phyloP scores from a whole-genome alignment of 139 green algal genomes.

The Micromonas pusilla region DNA sequence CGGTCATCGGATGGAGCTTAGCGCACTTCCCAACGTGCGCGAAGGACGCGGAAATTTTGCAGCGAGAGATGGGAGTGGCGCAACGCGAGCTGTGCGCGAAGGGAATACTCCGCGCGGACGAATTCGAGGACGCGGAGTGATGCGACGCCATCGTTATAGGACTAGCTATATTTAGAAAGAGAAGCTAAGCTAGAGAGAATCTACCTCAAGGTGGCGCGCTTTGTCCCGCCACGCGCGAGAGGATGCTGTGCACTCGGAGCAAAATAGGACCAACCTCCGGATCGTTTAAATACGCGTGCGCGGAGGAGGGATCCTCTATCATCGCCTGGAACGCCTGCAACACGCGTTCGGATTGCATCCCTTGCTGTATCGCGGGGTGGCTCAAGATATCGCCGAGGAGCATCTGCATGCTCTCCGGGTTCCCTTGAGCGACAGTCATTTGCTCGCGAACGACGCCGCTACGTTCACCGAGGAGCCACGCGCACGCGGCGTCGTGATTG shows the following conservation, averaged over 20 bases:
- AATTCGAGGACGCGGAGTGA: background rate
- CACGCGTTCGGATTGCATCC: slow-evolving; percentile 16
- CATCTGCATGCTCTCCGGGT: background rate
- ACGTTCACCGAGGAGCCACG: slow-evolving; percentile 13
- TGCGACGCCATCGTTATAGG: background rate
- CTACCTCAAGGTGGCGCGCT: background rate
- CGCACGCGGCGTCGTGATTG: background rate
- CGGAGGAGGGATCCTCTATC: slow-evolving; percentile 16
- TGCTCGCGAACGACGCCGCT: background rate
- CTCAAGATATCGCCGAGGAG: slow-evolving; percentile 2
- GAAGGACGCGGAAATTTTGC: background rate
- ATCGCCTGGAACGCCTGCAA: slow-evolving; percentile 25
- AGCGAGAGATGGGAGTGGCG: background rate
- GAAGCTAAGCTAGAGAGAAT: background rate
- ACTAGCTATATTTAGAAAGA: background rate
- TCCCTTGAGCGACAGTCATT: background rate
- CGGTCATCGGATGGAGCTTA: background rate
- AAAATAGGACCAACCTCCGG: slow-evolving; percentile 23
- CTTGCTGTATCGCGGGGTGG: background rate
- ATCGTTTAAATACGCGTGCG: slow-evolving; percentile 16
- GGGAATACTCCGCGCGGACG: background rate
- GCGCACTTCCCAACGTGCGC: background rate
- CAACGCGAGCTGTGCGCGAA: background rate
- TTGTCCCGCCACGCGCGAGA: background rate
- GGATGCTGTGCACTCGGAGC: slow-evolving; percentile 21